Base-by-base conservation (phyloP, 352 stramenopile species). In the Phytopythium chamaehyphon region DNA sequence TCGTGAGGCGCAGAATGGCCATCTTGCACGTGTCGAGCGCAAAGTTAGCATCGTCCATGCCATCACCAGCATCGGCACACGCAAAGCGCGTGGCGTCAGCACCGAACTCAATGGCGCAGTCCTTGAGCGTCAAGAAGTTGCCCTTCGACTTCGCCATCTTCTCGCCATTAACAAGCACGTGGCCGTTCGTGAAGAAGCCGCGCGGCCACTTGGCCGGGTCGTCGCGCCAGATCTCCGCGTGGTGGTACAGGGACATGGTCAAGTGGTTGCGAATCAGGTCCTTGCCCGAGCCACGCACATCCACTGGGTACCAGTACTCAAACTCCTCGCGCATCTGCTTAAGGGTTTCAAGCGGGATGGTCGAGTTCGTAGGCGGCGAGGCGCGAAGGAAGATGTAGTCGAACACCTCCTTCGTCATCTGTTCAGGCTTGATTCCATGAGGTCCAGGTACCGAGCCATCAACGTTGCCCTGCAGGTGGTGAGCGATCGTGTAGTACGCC, bases 131-230 rank as follows among this genome's bases (percentile, higher is more conserved):
- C 38, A 99, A 69, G 70, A 99, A 99, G 77, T 99, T 99, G 36
- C 98, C 98, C 68, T 95, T 96, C 6, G 90, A 98, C 84, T 99
- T 99, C 46, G 89, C 98, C 98, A 99, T 99, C 76, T 99, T 99
- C 73, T 99, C 93, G 7, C 93, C 96, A 59, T 99, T 96, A 26
- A 97, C 80, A 44, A 89, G 86, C 36, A 99, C 79, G 77, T 99
- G 96, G 23, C 98, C 98, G 69, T 99, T 99, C 50, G 93, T 98
- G 74, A 98, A 99, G 71, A 99, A 99, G 18, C 91, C 86, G 55
- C 89, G 86, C 9, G 98, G 98, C 97, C 97, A 99, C 60, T 99
- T 91, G 43, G 91, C 83, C 35, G 96, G 92, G 57, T 98, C 90
- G 57, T 99, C 91, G 47, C 98, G 92, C 97, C 97, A 99, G 59